Conservation (phyloP, 2,329 filamentous ascomycete genomes). For the Venturia aucupariae region DNA sequence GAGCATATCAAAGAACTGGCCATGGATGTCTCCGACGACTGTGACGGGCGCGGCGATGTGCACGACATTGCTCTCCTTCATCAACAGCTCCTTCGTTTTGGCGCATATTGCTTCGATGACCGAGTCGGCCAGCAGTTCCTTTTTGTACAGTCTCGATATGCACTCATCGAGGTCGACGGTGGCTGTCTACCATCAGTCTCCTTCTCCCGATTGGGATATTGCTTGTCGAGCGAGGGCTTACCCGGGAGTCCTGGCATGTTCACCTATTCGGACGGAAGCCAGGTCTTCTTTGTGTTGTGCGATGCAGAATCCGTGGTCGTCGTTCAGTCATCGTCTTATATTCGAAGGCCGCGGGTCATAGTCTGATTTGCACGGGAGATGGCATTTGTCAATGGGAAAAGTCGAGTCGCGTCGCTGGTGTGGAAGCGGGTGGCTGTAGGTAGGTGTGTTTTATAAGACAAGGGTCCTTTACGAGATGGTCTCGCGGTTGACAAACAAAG, state of each 20-base stretch:
- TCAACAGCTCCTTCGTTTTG: constrained; percentile 96
- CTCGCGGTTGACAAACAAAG: background rate
- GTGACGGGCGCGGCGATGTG: constrained; percentile 93
- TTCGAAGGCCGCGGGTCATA: background rate
- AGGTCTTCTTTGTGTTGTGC: constrained; percentile 8
- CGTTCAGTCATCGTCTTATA: constrained; percentile 11
- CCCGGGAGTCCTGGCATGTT: constrained; percentile 14
- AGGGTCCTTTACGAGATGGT: background rate
- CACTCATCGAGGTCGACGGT: constrained; percentile 98
- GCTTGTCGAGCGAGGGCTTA: background rate
- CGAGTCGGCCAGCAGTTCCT: constrained; percentile 91
- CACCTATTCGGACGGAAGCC: background rate
- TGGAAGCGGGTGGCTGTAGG: background rate
- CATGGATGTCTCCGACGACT: constrained; percentile 96
- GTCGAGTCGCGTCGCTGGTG: background rate
- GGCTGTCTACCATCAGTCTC: constrained; percentile 41
- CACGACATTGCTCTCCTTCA: constrained; percentile 99
- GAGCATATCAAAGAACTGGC: constrained; percentile 97
- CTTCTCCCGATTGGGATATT: background rate
- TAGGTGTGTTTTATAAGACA: background rate
- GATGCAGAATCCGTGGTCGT: background rate
- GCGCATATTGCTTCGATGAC: constrained; percentile 99
- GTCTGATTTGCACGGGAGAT: background rate
- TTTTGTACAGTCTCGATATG: constrained; percentile 92
- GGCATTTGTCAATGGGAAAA: background rate